Evolutionary conservation across 2,329 filamentous ascomycete species (phyloP).

Genomic region (Fusarium phyllophilum): DNA sequence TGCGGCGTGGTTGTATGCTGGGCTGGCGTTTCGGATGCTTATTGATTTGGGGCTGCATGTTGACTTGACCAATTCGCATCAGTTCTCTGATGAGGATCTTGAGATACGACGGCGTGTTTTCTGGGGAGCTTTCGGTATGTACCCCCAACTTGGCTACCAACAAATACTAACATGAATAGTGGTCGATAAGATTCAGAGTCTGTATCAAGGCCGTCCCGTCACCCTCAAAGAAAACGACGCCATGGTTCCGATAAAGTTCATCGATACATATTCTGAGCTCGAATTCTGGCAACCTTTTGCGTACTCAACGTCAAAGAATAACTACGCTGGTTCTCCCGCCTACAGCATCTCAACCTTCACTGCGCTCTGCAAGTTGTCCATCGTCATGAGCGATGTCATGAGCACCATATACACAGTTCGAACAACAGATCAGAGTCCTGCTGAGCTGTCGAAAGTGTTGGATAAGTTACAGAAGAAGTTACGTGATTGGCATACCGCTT

Average conservation of each 20-base stretch:
- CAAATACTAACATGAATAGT: neutral
- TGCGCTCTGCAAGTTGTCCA: constrained; percentile 19
- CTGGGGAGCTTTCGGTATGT: constrained; percentile 34
- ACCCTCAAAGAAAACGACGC: constrained; percentile 58
- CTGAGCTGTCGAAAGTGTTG: constrained; percentile 50
- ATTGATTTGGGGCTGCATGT: constrained; percentile 57
- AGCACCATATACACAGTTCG: constrained; percentile 58
- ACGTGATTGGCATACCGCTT: constrained; percentile 52
- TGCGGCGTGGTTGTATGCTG: constrained; percentile 65
- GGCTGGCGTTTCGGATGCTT: constrained; percentile 56
- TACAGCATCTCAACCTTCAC: constrained; percentile 40
- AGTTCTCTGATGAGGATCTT: constrained; percentile 20
- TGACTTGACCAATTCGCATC: constrained; percentile 14
- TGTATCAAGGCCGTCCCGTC: constrained; percentile 64
- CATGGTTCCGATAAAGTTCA: constrained; percentile 58
- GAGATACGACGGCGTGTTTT: constrained; percentile 38
- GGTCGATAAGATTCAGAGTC: constrained; percentile 62
- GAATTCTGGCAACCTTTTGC: constrained; percentile 61
- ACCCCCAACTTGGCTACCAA: rapidly evolving
- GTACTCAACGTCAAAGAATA: constrained; percentile 6
- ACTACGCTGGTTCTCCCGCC: constrained; percentile 43
- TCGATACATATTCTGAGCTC: constrained; percentile 63
- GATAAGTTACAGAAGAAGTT: constrained; percentile 54
- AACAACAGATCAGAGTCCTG: constrained; percentile 49
- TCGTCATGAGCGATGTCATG: constrained; percentile 54